Evolutionary conservation across 2,329 filamentous ascomycete species (phyloP).

Genomic region (Ophiostoma novo-ulmi): DNA sequence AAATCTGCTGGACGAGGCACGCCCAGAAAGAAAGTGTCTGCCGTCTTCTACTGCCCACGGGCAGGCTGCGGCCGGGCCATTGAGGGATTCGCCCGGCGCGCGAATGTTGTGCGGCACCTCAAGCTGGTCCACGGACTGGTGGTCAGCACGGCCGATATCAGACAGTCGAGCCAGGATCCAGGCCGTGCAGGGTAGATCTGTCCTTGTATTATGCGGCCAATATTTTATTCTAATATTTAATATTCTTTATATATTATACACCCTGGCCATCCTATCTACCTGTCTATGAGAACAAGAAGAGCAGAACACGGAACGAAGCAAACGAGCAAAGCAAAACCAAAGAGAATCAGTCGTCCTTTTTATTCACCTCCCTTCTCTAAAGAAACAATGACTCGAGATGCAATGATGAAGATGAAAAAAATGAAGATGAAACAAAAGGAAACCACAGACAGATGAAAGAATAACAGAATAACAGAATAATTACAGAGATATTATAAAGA

Average conservation of each 20-base stretch:
- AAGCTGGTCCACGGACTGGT: slow-evolving; percentile 37
- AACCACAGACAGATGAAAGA: neutral
- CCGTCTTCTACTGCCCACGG: slow-evolving; percentile 30
- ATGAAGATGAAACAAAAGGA: neutral
- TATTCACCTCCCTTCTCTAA: neutral
- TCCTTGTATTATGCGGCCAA: neutral
- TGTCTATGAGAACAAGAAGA: slow-evolving; percentile 10
- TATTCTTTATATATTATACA: slow-evolving; percentile 12
- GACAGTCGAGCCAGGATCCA: neutral
- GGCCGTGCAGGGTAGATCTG: neutral
- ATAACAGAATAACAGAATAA: slow-evolving; percentile 2
- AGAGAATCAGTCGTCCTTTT: slow-evolving; percentile 4
- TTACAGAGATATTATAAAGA: slow-evolving; percentile 5
- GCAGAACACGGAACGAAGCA: neutral
- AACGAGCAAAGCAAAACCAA: neutral
- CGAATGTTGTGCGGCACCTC: slow-evolving; percentile 42
- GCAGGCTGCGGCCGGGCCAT: slow-evolving; percentile 35
- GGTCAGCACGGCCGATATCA: neutral
- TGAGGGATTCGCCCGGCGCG: slow-evolving; percentile 37
- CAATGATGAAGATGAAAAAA: neutral
- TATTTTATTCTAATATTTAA: neutral
- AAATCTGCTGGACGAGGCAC: neutral
- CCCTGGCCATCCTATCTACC: slow-evolving; percentile 8
- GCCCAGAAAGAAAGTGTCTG: neutral
- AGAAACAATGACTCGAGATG: slow-evolving; percentile 2